These are phyloP conservation scores for Fusarium multiceps DNA, from an alignment of 2,329 filamentous ascomycete genomes.

Conservation along the genomic window DNA sequence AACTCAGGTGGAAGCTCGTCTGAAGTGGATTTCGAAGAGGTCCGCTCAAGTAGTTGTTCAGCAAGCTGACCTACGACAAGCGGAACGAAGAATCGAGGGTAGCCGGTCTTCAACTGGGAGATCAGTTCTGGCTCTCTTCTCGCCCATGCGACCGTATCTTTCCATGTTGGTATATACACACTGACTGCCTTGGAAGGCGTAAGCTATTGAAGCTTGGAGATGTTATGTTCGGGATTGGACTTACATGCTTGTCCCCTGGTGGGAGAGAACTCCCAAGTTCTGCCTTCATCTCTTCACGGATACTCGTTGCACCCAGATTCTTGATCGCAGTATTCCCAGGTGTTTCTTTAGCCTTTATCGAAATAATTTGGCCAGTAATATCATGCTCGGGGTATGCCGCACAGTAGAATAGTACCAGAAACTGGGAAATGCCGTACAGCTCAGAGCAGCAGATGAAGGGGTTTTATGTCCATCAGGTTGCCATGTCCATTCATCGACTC, in stretches of 20 bases:
- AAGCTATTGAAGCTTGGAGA: not conserved
- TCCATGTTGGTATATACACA: slow-evolving; percentile 48
- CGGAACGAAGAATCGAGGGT: slow-evolving; percentile 47
- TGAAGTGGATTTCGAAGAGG: not conserved
- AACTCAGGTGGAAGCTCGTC: not conserved
- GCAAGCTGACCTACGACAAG: slow-evolving; percentile 39
- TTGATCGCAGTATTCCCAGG: not conserved
- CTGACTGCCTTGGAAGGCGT: slow-evolving; percentile 42
- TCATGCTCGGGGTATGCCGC: not conserved
- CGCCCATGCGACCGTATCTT: slow-evolving; percentile 43
- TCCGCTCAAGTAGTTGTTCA: slow-evolving; percentile 33
- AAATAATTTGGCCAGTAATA: not conserved
- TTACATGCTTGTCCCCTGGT: slow-evolving; percentile 44
- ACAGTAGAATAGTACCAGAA: not conserved
- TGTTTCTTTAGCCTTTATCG: not conserved
- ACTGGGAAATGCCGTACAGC: not conserved
- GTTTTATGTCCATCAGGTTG: not conserved
- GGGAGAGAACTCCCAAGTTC: slow-evolving; percentile 42
- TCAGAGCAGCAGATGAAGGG: not conserved
- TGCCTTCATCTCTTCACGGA: slow-evolving; percentile 8
- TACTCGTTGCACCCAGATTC: no score
- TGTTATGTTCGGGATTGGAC: not conserved
- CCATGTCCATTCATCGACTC: not conserved
- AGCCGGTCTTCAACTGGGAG: slow-evolving; percentile 41
- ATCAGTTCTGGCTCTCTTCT: slow-evolving; percentile 37